These are phyloP conservation scores for Plasmodium relictum DNA, from an alignment of 169 alveolate species.

Conservation along the genomic window DNA sequence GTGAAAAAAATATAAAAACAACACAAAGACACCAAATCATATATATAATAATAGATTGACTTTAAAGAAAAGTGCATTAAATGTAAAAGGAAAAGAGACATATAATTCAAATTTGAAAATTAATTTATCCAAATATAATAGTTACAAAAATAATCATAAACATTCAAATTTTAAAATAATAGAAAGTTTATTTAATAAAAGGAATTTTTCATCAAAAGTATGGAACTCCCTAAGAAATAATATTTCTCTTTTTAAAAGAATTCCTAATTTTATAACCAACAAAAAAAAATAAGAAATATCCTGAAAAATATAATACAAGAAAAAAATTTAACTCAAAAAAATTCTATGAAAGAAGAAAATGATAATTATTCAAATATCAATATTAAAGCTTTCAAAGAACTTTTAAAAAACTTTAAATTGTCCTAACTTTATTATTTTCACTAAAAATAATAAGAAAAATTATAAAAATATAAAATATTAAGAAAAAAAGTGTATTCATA, in stretches of 20 bases:
- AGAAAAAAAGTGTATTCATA: neutral
- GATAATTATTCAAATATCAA: neutral
- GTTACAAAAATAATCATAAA: too few relatives aligned
- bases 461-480: neutral
- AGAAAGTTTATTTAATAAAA: too few relatives aligned
- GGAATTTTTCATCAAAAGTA: neutral
- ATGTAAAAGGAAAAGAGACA: too few relatives aligned
- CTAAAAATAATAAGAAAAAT: slow-evolving; percentile 17
- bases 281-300: neutral
- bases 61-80: too few relatives aligned
- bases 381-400: slow-evolving; percentile 20
- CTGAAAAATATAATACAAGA: neutral
- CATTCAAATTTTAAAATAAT: too few relatives aligned
- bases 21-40: too few relatives aligned
- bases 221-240: neutral
- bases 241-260: neutral
- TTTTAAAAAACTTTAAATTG: slow-evolving; percentile 24
- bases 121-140: too few relatives aligned
- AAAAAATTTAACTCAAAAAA: neutral
- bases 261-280: neutral
- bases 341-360: neutral
- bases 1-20: too few relatives aligned
- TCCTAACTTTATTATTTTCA: slow-evolving; percentile 41
- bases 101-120: too few relatives aligned
- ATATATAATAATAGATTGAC: too few relatives aligned